Evolutionary conservation across 192 early-diverging fungal genomes (phyloP).

Genomic region (Coemansia sp.): DNA sequence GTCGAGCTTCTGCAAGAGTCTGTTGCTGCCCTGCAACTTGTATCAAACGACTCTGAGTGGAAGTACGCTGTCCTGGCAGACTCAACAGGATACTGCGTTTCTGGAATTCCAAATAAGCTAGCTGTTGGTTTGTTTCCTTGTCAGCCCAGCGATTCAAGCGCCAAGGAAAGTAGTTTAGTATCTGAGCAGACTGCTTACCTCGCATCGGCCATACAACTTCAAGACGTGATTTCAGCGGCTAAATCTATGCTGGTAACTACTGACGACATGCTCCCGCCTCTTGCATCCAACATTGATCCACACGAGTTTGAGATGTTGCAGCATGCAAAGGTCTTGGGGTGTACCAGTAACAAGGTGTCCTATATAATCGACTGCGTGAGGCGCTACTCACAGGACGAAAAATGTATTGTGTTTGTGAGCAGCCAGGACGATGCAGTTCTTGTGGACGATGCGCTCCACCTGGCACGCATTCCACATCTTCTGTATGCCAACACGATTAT

Average conservation of each 20-base stretch:
- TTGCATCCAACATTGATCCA: slow-evolving; percentile 27
- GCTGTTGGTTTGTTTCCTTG: neutral
- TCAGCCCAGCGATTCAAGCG: neutral
- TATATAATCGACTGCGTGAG: slow-evolving; percentile 30
- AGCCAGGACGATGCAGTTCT: slow-evolving; percentile 22
- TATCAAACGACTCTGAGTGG: slow-evolving; percentile 28
- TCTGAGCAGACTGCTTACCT: neutral
- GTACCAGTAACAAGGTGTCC: slow-evolving; percentile 41
- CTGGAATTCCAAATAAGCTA: slow-evolving; percentile 18
- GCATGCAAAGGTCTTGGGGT: neutral
- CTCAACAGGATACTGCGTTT: slow-evolving; percentile 25
- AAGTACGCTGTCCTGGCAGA: slow-evolving; percentile 24
- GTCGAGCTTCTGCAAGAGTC: slow-evolving; percentile 22
- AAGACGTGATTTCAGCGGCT: slow-evolving; percentile 2
- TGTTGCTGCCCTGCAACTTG: slow-evolving; percentile 29
- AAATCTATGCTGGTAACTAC: slow-evolving; percentile 22
- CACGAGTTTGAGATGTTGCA: slow-evolving; percentile 30
- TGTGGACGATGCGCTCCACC: slow-evolving; percentile 32
- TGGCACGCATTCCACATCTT: slow-evolving; percentile 43
- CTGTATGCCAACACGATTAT: slow-evolving; percentile 39
- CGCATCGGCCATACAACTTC: slow-evolving; percentile 26
- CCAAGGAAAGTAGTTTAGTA: neutral
- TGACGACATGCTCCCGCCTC: slow-evolving; percentile 35
- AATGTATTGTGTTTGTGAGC: slow-evolving; percentile 50
- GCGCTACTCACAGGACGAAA: slow-evolving; percentile 31